Base-by-base conservation (phyloP, 139 green algal genomes). In the Mesotaenium endlicherianum region DNA sequence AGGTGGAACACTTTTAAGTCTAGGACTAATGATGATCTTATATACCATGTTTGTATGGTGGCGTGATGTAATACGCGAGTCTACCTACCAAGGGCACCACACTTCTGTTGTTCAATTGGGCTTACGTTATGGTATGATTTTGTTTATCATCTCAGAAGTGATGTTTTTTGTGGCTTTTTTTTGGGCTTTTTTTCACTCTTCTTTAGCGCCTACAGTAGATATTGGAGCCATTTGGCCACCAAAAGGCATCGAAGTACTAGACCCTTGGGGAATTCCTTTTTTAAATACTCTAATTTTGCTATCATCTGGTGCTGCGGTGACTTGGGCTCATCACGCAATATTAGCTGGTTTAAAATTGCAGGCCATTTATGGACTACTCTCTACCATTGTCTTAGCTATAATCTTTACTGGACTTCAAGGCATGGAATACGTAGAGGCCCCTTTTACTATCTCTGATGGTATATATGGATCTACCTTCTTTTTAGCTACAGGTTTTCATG, bases 101-200 rank as follows among this genome's bases (percentile, higher is more conserved):
- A 93, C 90, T 34, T 75, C 58, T 60, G 59, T 75, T 69, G 89
- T 93, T 70, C 84, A 93, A 91, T 72, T 86, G 83, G 90, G 90
- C 70, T 49, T 93, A 64, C 77, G 87, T 80, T 93, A 93, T 75
- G 90, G 90, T 72, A 92, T 93, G 87, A 80, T 93, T 86, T 89
- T 93, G 69, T 93, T 93, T 89, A 93, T 93, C 82, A 50, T 92
- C 58, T 92, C 89, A 64, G 90, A 93, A 76, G 83, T 93, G 72
- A 93, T 92, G 82, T 92, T 93, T 86, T 93, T 93, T 76, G 47
- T 92, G 47, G 90, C 90, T 50, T 93, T 93, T 80, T 93, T 93
- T 80, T 91, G 90, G 90, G 90, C 82, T 69, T 93, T 93, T 72
- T 93, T 93, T 75, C 90, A 93, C 74, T 93, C 90, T 67, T 93